Conservation (phyloP, 2,329 filamentous ascomycete genomes). For the Penicillium sp. region DNA sequence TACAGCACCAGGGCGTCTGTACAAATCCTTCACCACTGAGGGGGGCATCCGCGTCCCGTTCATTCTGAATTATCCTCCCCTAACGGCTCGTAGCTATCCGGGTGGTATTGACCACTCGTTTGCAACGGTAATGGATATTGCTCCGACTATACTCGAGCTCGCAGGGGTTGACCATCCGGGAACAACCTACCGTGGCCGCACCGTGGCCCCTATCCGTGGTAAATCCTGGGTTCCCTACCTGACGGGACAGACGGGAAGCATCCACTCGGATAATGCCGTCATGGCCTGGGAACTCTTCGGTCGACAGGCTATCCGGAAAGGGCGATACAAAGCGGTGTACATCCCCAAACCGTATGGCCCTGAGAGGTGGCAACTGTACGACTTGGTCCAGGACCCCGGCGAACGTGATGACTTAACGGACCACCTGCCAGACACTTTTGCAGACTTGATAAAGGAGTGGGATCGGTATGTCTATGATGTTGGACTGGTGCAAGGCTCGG, state of each 20-base stretch:
- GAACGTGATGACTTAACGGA: slow-evolving; percentile 37
- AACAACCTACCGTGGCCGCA: slow-evolving; percentile 20
- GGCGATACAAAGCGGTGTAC: slow-evolving; percentile 37
- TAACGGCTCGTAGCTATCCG: not conserved
- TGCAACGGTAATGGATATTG: too few relatives aligned
- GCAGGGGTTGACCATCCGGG: slow-evolving; percentile 17
- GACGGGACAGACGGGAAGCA: slow-evolving; percentile 19
- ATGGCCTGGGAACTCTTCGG: slow-evolving; percentile 32
- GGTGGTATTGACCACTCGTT: too few relatives aligned
- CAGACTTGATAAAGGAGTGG: slow-evolving; percentile 4
- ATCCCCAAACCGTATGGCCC: slow-evolving; percentile 42
- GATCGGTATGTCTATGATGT: not conserved
- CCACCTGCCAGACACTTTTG: slow-evolving; percentile 23
- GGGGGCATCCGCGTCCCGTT: slow-evolving; percentile 5
- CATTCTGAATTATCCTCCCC: slow-evolving; percentile 27
- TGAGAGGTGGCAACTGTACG: slow-evolving; percentile 46
- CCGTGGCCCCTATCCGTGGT: slow-evolving; percentile 25
- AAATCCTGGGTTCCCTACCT: not conserved
- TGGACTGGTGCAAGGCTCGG: too few relatives aligned
- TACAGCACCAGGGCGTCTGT: not conserved
- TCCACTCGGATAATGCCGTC: slow-evolving; percentile 25
- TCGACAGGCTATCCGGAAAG: slow-evolving; percentile 28
- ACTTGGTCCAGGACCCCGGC: slow-evolving; percentile 38
- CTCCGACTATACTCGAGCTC: slow-evolving; percentile 28
- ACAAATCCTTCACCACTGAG: not conserved